phyloP scores from a whole-genome alignment of 1,284 basidiomycete genomes.

The Anthracocystis panici-leucophaei region DNA sequence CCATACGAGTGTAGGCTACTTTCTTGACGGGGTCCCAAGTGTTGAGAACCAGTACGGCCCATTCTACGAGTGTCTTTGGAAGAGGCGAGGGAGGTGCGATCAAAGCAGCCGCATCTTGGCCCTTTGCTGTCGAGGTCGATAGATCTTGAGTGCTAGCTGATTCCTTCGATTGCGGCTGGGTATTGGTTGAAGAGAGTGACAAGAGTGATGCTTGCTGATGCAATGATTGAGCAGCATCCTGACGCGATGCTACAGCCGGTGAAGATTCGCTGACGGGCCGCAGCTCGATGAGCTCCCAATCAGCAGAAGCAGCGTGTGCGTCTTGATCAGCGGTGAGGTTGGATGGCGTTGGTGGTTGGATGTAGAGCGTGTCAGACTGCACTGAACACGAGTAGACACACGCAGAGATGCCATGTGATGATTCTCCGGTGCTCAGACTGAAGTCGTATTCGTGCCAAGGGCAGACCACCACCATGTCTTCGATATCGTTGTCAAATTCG shows the following conservation, averaged over 20 bases:
- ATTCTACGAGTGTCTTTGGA: slow-evolving; percentile 76
- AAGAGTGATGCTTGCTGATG: slow-evolving; percentile 31
- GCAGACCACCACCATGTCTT: slow-evolving; percentile 72
- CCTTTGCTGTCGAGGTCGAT: not conserved
- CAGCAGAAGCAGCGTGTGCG: slow-evolving; percentile 19
- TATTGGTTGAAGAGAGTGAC: slow-evolving; percentile 29
- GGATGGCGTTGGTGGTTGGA: slow-evolving; percentile 48
- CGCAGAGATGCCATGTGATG: slow-evolving; percentile 81
- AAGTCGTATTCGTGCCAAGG: slow-evolving; percentile 87
- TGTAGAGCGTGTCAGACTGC: slow-evolving; percentile 70
- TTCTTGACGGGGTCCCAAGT: slow-evolving; percentile 79
- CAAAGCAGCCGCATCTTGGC: not conserved
- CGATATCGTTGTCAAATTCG: slow-evolving; percentile 71
- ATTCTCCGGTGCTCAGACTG: slow-evolving; percentile 78
- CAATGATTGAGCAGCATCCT: slow-evolving; percentile 34
- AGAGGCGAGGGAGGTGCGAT: slow-evolving; percentile 42
- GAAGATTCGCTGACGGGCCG: slow-evolving; percentile 81
- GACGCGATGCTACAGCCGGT: slow-evolving; percentile 19
- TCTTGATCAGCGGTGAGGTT: slow-evolving; percentile 8
- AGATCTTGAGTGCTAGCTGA: not conserved
- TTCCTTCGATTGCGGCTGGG: not conserved
- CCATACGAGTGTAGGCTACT: slow-evolving; percentile 78
- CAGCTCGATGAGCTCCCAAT: slow-evolving; percentile 81
- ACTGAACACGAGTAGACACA: slow-evolving; percentile 80
- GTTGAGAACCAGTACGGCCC: slow-evolving; percentile 81